These are phyloP conservation scores for Chrysosporium queenslandicum DNA, from an alignment of 2,329 filamentous ascomycete genomes.

Conservation along the genomic window DNA sequence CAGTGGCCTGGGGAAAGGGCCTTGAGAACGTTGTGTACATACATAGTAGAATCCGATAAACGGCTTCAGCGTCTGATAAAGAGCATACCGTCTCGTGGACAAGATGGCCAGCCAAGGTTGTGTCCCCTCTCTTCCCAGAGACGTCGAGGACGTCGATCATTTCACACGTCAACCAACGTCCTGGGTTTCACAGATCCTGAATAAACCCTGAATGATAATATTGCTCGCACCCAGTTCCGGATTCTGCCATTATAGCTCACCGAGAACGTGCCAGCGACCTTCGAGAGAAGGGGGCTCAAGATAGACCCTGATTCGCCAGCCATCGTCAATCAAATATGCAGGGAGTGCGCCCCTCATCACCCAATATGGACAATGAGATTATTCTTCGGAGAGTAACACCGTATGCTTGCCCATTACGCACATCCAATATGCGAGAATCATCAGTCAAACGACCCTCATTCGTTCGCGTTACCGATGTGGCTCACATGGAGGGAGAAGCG, in stretches of 20 bases:
- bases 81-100: background rate
- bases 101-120: background rate
- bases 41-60: no score
- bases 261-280: background rate
- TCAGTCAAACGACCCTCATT: background rate
- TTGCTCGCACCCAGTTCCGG: background rate
- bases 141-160: conserved; percentile 5
- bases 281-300: background rate
- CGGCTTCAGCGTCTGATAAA: background rate
- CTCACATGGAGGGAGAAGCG: background rate
- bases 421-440: background rate
- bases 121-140: background rate
- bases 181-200: conserved; percentile 7
- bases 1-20: background rate
- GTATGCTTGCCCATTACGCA: no score
- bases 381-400: background rate
- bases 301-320: background rate
- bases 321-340: background rate
- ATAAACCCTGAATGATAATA: conserved; percentile 7
- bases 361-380: background rate
- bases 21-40: background rate
- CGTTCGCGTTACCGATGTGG: conserved; percentile 7
- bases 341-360: background rate
- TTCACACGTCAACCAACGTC: conserved; percentile 12
- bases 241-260: background rate